These are phyloP conservation scores for Saccharum hybrid DNA, from an alignment of 202 grass and related monocot species.

Conservation along the genomic window DNA sequence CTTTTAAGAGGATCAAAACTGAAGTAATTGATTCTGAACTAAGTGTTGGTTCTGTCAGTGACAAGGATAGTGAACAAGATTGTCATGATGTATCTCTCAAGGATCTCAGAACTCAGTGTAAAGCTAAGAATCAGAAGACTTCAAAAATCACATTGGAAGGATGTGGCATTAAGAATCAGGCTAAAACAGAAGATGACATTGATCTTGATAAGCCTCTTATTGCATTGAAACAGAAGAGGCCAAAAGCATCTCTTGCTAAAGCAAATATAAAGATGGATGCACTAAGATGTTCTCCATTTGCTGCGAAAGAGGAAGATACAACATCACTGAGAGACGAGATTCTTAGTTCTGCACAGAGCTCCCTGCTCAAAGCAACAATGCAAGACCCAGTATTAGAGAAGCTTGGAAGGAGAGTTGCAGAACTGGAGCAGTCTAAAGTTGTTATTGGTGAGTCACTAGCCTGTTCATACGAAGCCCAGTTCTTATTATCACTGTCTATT, in stretches of 20 bases:
- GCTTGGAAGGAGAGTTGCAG: constrained; percentile 5
- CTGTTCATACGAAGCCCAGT: constrained; percentile 9
- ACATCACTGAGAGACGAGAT: background rate
- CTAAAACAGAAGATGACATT: constrained; percentile 39
- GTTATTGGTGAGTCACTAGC: constrained; percentile 40
- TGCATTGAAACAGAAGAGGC: constrained; percentile 61
- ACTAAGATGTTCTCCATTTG: constrained; percentile 37
- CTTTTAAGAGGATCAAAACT: constrained; percentile 46
- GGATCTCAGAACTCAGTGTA: constrained; percentile 65
- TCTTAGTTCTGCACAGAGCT: constrained; percentile 10
- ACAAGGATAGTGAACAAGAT: constrained; percentile 22
- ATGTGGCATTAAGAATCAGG: constrained; percentile 29
- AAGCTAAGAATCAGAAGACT: constrained; percentile 56
- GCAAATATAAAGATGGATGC: constrained; percentile 46
- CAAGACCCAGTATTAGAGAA: background rate
- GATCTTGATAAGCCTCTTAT: constrained; percentile 83
- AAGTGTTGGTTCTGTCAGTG: constrained; percentile 21
- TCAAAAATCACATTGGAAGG: constrained; percentile 29
- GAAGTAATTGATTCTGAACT: constrained; percentile 52
- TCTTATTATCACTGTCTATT: constrained; percentile 30
- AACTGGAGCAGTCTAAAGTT: constrained; percentile 35
- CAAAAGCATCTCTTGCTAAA: constrained; percentile 39
- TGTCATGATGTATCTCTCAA: constrained; percentile 57
- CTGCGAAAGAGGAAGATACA: constrained; percentile 26
- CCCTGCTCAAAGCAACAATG: background rate